These are phyloP conservation scores for Eucalyptus lansdowneana DNA, from an alignment of 345 rosid genomes.

Conservation along the genomic window DNA sequence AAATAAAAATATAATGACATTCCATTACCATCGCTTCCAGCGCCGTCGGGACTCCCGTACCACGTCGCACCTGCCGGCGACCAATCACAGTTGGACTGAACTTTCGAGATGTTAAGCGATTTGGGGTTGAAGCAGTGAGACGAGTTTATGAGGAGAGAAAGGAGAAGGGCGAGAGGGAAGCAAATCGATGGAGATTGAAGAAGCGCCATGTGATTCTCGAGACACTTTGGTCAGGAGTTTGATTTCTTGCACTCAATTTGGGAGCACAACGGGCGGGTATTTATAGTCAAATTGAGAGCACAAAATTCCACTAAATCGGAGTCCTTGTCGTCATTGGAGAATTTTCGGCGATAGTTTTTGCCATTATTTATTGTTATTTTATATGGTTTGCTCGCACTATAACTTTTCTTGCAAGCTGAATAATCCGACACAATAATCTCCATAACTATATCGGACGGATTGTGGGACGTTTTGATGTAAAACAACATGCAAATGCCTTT, in stretches of 20 bases:
- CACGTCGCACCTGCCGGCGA: conserved; percentile 3
- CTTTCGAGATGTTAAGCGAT: background rate
- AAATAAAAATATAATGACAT: too few species aligned
- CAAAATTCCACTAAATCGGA: background rate
- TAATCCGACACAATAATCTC: background rate
- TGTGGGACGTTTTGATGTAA: background rate
- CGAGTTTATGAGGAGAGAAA: background rate
- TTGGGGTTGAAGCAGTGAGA: background rate
- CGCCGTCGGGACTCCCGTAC: too few species aligned
- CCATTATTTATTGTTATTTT: background rate
- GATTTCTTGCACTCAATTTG: background rate
- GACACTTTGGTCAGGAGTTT: background rate
- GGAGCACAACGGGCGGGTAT: background rate
- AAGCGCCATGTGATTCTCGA: background rate
- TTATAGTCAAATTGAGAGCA: background rate
- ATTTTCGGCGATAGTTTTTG: background rate
- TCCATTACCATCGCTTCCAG: too few species aligned
- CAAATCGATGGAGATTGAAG: background rate
- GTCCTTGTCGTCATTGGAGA: background rate
- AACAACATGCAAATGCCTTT: too few species aligned
- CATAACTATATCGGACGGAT: background rate
- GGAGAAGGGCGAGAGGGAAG: background rate
- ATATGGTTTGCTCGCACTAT: background rate
- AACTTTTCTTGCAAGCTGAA: background rate
- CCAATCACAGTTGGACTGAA: background rate